A percentile compares a stretch with the other conserved stretches of the same genome.
These are phyloP conservation scores for Debaryomyces castellii DNA, from an alignment of 805 yeast genomes.

Conservation along the genomic window DNA sequence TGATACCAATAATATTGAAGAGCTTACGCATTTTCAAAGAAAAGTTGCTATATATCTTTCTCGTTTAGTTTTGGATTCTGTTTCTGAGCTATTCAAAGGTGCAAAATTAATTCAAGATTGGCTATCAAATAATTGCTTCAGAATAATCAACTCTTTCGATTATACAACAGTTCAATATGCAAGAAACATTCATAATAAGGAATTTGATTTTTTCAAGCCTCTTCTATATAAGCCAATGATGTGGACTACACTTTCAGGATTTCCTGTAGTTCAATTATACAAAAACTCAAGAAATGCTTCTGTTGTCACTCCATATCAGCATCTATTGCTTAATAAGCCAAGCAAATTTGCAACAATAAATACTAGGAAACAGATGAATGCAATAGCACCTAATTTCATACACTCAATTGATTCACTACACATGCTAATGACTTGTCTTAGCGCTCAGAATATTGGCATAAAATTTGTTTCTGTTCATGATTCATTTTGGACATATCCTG, in stretches of 20 bases:
- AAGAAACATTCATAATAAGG: background rate
- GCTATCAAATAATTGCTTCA: conserved; percentile 28
- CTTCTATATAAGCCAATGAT: conserved; percentile 32
- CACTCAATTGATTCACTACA: conserved; percentile 44
- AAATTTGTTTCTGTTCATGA: conserved; percentile 43
- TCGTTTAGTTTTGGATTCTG: conserved; percentile 20
- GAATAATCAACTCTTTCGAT: conserved; percentile 30
- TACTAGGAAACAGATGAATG: conserved; percentile 30
- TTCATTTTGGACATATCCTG: conserved; percentile 43
- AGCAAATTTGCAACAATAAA: conserved; percentile 23
- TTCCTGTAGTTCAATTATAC: conserved; percentile 42
- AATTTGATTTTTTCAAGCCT: conserved; percentile 18
- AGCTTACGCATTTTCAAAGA: background rate
- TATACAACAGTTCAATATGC: conserved; percentile 9
- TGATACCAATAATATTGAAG: background rate
- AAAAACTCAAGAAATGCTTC: conserved; percentile 11
- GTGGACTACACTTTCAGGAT: conserved; percentile 43
- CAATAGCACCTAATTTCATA: conserved; percentile 43
- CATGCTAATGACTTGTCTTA: conserved; percentile 33
- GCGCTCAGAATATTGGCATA: conserved; percentile 16
- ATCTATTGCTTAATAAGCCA: conserved; percentile 15
- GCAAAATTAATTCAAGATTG: conserved; percentile 36
- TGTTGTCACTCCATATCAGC: conserved; percentile 23
- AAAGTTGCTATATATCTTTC: conserved; percentile 18
- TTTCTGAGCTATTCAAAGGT: conserved; percentile 29